phyloP scores from a whole-genome alignment of 768 basidiomycete species.

The Termitomyces sp. region DNA sequence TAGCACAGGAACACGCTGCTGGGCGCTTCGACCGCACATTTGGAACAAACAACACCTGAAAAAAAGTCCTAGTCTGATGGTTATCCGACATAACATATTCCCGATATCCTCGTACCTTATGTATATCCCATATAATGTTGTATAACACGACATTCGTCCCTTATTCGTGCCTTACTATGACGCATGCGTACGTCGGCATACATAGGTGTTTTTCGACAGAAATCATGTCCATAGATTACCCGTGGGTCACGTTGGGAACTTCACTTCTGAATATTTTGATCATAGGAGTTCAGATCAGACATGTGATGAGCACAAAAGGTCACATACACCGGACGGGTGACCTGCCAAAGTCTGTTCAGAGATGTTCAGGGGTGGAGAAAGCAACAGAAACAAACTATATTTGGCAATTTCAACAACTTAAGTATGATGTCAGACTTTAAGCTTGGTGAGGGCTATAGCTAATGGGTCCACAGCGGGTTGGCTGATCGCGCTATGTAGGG shows the following conservation, averaged over 20 bases:
- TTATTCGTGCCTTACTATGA: slow-evolving; percentile 14
- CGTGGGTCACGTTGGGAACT: background rate
- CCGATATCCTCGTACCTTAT: slow-evolving; percentile 7
- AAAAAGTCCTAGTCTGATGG: background rate
- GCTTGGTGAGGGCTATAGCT: background rate
- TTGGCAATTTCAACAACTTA: background rate
- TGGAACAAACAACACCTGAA: slow-evolving; percentile 8
- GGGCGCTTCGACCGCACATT: slow-evolving; percentile 13
- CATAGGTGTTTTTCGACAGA: background rate
- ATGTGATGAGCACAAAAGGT: slow-evolving; percentile 4
- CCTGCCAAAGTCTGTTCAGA: background rate
- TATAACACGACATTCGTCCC: slow-evolving; percentile 12
- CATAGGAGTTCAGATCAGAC: no score
- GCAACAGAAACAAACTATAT: background rate
- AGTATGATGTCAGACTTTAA: background rate
- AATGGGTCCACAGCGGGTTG: background rate
- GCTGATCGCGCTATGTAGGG: background rate
- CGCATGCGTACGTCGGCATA: slow-evolving; percentile 3
- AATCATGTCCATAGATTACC: background rate
- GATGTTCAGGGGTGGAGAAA: background rate
- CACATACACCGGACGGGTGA: slow-evolving; percentile 5
- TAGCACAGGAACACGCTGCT: slow-evolving; percentile 40
- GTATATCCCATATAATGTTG: slow-evolving; percentile 9
- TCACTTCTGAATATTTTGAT: background rate
- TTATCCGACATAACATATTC: background rate